Evolutionary conservation across 225 moss, liverwort and hornwort species (phyloP), one percentile per base, ranked within the genome.

Genomic region (Straminergon stramineum): DNA sequence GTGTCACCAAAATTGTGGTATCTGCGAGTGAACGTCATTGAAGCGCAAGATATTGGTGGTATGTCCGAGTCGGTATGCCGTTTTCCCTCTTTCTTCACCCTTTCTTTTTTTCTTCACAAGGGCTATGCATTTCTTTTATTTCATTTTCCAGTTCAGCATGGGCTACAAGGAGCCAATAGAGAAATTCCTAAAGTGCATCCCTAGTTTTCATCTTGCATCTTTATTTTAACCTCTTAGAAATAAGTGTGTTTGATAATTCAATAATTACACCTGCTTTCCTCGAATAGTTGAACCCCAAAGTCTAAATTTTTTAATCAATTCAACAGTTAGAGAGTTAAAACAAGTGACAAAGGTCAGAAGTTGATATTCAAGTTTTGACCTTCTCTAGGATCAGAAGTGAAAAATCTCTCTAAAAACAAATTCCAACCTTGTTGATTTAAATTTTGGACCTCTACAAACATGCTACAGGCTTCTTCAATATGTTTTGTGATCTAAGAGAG

Each of bases 1-100:
- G 78, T 98, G 87, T 97, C 98, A 37, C 98, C 98, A 2, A 97
- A 94, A 84, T 58, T 98, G 71, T 97, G 97, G 98, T 98, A 98
- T 79, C 70, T 98, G 86, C 83, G 97, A 73, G 98, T 98, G 7
- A 93, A 93, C 57, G 86, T 98, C 43, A 93, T 98, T 56, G 97
- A 98, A 91, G 98, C 97, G 4, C 96, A 95, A 81, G 98, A 94
- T 90, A 77, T 97, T 20, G 73, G 69, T 63, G 95, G 92, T 27
- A n/a, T 90, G 15, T 87, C 96, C 22, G 98, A 97, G 70, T 96
- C 97, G 88, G 98, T 97, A 85, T 60, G 89, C 34, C 48, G 48
- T 23, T 53, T 52, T 28, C 28, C 30, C 4, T 67, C 52, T 17
- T 35, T 58, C 41, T 15, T 70, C 32, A 41, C 85, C 32, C 22